Evolutionary conservation across 371 early-diverging fungal species (phyloP).

Genomic region (Mucor lusitanicus): DNA sequence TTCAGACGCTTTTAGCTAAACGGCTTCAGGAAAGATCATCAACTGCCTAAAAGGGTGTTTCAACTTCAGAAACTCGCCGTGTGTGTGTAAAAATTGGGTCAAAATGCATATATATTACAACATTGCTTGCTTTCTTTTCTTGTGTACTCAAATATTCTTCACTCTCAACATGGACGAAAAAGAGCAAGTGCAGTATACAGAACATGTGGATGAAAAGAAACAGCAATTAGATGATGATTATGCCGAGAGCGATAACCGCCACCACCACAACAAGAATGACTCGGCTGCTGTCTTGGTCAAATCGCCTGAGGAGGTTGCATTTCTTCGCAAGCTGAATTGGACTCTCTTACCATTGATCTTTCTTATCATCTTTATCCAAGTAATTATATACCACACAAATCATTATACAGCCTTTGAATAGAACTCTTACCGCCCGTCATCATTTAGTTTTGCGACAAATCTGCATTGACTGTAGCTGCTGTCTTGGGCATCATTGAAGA

Average conservation of each 20-base stretch:
- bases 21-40: background rate
- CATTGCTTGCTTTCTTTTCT: background rate
- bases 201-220: background rate
- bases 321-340: constrained; percentile 32
- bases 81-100: background rate
- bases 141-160: background rate
- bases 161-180: background rate
- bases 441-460: constrained; percentile 42
- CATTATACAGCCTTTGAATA: background rate
- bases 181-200: background rate
- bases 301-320: constrained; percentile 28
- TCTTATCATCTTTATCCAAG: constrained; percentile 32
- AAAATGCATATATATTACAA: background rate
- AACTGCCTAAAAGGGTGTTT: background rate
- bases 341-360: constrained; percentile 26
- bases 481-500: constrained; percentile 38
- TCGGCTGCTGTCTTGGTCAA: background rate
- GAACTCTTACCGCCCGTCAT: background rate
- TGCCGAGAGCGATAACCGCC: background rate
- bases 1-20: background rate
- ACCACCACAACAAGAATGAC: background rate
- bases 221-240: background rate
- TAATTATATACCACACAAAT: background rate
- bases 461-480: constrained; percentile 35
- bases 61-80: background rate